Evolutionary conservation across 176 grass and related monocot species (phyloP).

Genomic region (Echinochloa phyllopogon): DNA sequence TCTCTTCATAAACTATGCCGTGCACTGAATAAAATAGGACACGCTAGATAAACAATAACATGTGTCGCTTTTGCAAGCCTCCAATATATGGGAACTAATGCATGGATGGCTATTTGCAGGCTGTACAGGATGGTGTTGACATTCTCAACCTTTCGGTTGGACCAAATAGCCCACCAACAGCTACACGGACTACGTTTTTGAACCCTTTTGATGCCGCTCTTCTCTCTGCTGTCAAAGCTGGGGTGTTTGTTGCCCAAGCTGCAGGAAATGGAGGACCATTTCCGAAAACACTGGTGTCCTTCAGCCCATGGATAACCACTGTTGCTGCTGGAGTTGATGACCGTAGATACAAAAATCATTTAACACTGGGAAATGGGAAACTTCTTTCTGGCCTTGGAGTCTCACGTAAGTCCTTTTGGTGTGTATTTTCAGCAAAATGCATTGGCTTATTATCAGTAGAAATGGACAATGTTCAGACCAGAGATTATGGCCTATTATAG

Average conservation of each 20-base stretch:
- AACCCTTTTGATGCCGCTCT: constrained; percentile 97
- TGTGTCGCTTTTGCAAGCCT: background rate
- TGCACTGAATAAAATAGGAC: constrained; percentile 5
- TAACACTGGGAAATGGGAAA: constrained; percentile 86
- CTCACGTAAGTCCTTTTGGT: constrained; percentile 76
- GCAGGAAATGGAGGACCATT: constrained; percentile 97
- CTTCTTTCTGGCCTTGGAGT: constrained; percentile 90
- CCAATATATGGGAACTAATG: constrained; percentile 12
- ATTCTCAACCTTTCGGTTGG: constrained; percentile 98
- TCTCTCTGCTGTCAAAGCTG: constrained; percentile 97
- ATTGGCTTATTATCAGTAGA: background rate
- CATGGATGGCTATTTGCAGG: constrained; percentile 54
- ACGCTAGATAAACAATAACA: background rate
- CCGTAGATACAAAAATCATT: constrained; percentile 98
- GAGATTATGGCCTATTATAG: background rate
- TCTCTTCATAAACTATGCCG: background rate
- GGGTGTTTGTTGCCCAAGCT: constrained; percentile 97
- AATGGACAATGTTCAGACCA: background rate
- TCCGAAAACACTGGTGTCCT: constrained; percentile 96
- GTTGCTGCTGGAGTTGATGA: constrained; percentile 97
- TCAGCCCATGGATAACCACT: constrained; percentile 98
- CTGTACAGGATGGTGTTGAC: constrained; percentile 95
- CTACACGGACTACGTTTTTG: constrained; percentile 88
- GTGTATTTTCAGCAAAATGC: background rate
- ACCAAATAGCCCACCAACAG: constrained; percentile 93